Base-by-base conservation (phyloP, 116 monocot species). In the Phalaenopsis hybrid region DNA sequence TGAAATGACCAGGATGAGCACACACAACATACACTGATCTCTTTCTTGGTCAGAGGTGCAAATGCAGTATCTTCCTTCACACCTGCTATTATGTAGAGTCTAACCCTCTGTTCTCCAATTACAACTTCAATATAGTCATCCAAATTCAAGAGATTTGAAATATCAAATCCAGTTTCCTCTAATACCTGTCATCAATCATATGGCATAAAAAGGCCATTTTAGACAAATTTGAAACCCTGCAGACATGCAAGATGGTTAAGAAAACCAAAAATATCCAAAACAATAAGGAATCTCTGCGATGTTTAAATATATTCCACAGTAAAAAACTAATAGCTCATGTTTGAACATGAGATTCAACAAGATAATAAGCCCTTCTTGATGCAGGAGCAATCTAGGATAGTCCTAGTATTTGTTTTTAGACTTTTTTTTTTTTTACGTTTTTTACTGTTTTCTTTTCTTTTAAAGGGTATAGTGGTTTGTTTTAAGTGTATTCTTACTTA, bases 41-140 rank as follows among this genome's bases (percentile, higher is more conserved):
- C 98, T 88, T 98, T 98, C 85, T 98, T 98, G 10, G 98, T 98
- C 75, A 84, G 90, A 78, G 98, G 98, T 48, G 95, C 93, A 88
- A 98, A 98, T 16, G 78, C 77, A 13, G 95, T 92, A 82, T 95
- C 90, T 77, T 89, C 89, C 70, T 89, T 92, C 46, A 98, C 88
- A 48, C 88, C 92, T 57, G 92, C 77, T 83, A 98, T 88, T 80
- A 98, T 93, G 82, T 89, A 98, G n/a, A 98, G 90, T 49, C 98
- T 84, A 55, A 98, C 93, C 63, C 95, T 87, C 83, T 98, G 97
- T 44, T 87, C 86, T 58, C 97, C 93, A 80, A 93, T 84, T 69
- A 90, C 86, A 79, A 93, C 92, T 88, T 98, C 97, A 81, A 98
- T 85, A 83, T 84, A 91, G 81, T 98, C 94, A 80, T 91, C 90